Percentiles rank a stretch among this genome's conserved stretches.
Conservation (phyloP, 768 basidiomycete species). For the Mycena galericulata region DNA sequence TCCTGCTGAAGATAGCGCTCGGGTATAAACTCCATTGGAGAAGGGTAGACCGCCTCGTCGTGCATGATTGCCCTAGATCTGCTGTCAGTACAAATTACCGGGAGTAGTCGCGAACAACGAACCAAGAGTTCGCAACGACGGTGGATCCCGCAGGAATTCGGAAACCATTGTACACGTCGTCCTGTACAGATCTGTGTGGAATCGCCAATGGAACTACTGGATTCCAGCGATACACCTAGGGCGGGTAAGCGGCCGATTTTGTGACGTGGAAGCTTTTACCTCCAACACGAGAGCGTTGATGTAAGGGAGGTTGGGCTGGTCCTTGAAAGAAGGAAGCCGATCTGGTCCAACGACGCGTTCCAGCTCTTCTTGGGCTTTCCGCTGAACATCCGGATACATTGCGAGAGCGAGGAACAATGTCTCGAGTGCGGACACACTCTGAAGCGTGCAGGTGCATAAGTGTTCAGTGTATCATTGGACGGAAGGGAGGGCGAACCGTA, state of each 20-base stretch:
- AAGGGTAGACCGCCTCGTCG: conserved; percentile 20
- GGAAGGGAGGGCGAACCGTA: no score
- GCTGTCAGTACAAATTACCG: background rate
- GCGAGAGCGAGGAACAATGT: conserved; percentile 11
- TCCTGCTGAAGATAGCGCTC: conserved; percentile 48
- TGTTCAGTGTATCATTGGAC: no score
- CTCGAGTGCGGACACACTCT: conserved; percentile 6
- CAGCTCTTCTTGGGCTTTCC: conserved; percentile 36
- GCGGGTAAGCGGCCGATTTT: background rate
- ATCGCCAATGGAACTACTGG: conserved; percentile 26
- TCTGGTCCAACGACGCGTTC: conserved; percentile 20
- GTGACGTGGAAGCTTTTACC: background rate
- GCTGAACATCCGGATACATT: conserved; percentile 10
- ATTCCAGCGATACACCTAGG: conserved; percentile 34
- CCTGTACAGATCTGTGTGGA: conserved; percentile 32
- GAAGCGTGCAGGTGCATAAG: background rate
- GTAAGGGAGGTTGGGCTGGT: conserved; percentile 31
- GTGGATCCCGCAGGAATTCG: conserved; percentile 34
- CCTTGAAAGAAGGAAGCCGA: conserved; percentile 35
- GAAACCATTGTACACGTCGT: conserved; percentile 24
- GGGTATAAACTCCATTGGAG: conserved; percentile 37
- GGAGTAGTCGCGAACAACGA: background rate
- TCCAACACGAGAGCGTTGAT: conserved; percentile 23
- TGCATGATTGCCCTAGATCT: conserved; percentile 30
- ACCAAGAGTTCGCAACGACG: conserved; percentile 22